Evolutionary conservation across 2,329 filamentous ascomycete species (phyloP), one percentile per base, ranked within the genome.

Genomic region (Thielaviopsis populi): DNA sequence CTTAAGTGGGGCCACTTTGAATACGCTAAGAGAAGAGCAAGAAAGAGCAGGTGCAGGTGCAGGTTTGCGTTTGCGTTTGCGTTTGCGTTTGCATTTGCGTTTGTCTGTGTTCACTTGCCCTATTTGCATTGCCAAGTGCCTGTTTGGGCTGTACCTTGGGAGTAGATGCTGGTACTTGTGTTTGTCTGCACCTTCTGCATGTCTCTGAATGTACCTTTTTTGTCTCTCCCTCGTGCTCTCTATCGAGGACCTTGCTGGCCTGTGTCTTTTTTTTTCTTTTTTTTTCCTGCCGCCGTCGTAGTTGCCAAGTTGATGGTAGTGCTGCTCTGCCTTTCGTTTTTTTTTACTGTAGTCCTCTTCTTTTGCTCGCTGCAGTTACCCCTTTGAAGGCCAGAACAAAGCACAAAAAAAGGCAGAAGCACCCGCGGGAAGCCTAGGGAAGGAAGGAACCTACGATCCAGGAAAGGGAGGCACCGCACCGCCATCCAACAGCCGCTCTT

Each of bases 401-500:
- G 53, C 30, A 56, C 19, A 46, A 10, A 46, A 5, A 30, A 30
- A 3, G 15, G 13, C 30, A 54, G 30, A 33, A 54, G 53, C 15
- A 30, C 53, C 17, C n/a, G 27, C 53, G 53, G 53, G 53, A 56
- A 56, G 27, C 53, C 27, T 19, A 56, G 53, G 53, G 53, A 56
- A 56, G 53, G 53, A 56, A 56, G 27, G 27, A 56, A 56, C 53
- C 53, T 56, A 56, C 27, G 53, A 56, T 56, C 53, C 30, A 37
- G 53, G 27, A 33, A 56, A 56, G 53, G 17, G 53, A 56, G 53
- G 53, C 53, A 37, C 53, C 30, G 53, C 53, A 37, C 53, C 30
- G 19, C 53, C 53, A 17, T 4, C 53, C 13, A 46, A 46, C 15
- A 46, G 4, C 42, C 17, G 42, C 8, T 46, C 42, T 46, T 56